Base-by-base conservation (phyloP, 805 yeast species). In the Ogataea trehaloabstinens region DNA sequence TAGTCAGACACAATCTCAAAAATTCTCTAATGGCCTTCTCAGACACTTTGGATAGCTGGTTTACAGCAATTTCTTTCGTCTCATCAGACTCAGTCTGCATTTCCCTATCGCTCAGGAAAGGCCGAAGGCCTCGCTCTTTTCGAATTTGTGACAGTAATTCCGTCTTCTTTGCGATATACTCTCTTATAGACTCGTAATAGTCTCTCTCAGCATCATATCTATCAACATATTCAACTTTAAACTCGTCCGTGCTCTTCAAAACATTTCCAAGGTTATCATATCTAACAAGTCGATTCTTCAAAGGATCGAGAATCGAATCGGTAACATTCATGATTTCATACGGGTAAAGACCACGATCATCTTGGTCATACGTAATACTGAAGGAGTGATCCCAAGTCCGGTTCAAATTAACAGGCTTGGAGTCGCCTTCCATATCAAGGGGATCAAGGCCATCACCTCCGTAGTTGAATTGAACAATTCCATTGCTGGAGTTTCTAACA, bases 391-490 rank as follows among this genome's bases (percentile, higher is more conserved):
- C 89, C 99, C 99, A 93, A 18, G 95, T 87, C 58, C 97, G 80
- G 40, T 71, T 73, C 61, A 93, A 91, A 60, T 95, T 89, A 24
- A 93, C 99, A 0, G 99, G 99, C 53, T 72, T 78, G 1, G 98
- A 96, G 64, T 95, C 96, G 51, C 99, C 99, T 67, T 95, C 99
- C 99, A 93, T 93, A 65, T 91, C 97, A 58, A 87, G 73, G 3
- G 99, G 99, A 70, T 93, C 99, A 48, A 93, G 74, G 34, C 98
- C 96, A 64, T 93, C 99, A 47, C 98, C 99, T 64, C 99, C 99
- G 59, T 93, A 93, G 24, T 88, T 86, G 66, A 93, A 93, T 66
- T 93, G 99, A 13, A 93, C 99, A 58, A 93, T 87, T 64, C 97
- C 96, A 60, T 89, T 89, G 38, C 95, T 77, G 1, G 98, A 91